Evolutionary conservation across 164 flowering plant genomes (phyloP).

Genomic region (Annona cherimola): DNA sequence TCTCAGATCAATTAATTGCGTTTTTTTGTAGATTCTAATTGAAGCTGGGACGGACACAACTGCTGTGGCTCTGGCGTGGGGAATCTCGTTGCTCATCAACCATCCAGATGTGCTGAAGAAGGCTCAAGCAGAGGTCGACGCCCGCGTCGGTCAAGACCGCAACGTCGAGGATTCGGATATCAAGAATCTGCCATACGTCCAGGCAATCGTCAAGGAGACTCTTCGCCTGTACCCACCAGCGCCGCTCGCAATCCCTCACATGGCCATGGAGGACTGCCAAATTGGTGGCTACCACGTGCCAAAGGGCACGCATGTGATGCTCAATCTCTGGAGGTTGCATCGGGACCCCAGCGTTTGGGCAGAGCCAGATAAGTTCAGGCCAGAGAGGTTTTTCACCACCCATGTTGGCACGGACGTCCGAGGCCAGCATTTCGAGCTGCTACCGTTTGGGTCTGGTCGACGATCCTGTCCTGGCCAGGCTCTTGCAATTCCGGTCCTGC

Average conservation of each 20-base stretch:
- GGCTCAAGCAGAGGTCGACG: conserved; percentile 33
- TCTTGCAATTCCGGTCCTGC: conserved; percentile 10
- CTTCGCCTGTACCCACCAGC: conserved; percentile 35
- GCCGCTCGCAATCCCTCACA: conserved; percentile 46
- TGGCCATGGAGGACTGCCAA: conserved; percentile 28
- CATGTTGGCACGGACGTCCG: conserved; percentile 8
- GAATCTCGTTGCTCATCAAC: conserved; percentile 38
- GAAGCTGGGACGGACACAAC: conserved; percentile 46
- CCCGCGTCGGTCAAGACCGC: conserved; percentile 18
- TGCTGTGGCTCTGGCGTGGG: conserved; percentile 35
- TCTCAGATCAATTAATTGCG: background rate
- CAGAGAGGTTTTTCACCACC: conserved; percentile 40
- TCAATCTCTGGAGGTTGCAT: conserved; percentile 46
- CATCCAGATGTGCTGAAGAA: conserved; percentile 30
- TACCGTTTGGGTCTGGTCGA: conserved; percentile 23
- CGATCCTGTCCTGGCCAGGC: conserved; percentile 20
- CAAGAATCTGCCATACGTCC: conserved; percentile 33
- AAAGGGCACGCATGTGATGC: conserved; percentile 30
- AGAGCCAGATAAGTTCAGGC: conserved; percentile 38
- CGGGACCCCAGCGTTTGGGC: conserved; percentile 26
- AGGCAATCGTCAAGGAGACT: conserved; percentile 33
- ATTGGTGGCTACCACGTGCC: conserved; percentile 40
- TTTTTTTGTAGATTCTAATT: conserved; percentile 24
- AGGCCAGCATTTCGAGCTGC: conserved; percentile 5
- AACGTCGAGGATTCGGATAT: conserved; percentile 40